phyloP scores from a whole-genome alignment of 345 rosid genomes.

The Atalantia buxifolia region DNA sequence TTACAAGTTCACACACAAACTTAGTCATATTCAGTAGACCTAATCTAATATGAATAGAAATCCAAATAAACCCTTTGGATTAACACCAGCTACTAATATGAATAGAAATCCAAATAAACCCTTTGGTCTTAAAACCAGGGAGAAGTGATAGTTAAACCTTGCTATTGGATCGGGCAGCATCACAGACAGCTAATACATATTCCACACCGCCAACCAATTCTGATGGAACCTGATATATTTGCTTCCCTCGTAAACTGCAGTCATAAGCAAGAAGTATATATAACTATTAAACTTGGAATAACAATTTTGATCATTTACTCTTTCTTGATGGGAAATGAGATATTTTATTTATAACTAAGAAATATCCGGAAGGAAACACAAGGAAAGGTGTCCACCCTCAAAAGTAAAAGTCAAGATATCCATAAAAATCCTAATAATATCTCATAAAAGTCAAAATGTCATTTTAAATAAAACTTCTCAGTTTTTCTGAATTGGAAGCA shows the following conservation, averaged over 20 bases:
- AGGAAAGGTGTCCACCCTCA: not conserved
- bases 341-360: not conserved
- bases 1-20: conserved; percentile 14
- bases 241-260: conserved; percentile 82
- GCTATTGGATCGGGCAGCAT: conserved; percentile 49
- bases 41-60: conserved; percentile 5
- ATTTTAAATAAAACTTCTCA: not conserved
- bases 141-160: conserved; percentile 41
- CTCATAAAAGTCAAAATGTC: not conserved
- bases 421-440: not conserved
- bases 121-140: conserved; percentile 8
- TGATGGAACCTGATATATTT: conserved; percentile 60
- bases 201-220: conserved; percentile 69
- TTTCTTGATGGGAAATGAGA: not conserved
- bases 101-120: conserved; percentile 8
- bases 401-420: not conserved
- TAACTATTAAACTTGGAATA: not conserved
- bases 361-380: not conserved
- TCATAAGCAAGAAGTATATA: conserved; percentile 20
- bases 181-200: conserved; percentile 73
- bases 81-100: no score
- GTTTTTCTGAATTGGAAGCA: not conserved
- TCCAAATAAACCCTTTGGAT: not conserved
- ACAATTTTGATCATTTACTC: not conserved
- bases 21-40: conserved; percentile 12